Evolutionary conservation across 768 basidiomycete species (phyloP).

Genomic region (Boletus rex-veris): DNA sequence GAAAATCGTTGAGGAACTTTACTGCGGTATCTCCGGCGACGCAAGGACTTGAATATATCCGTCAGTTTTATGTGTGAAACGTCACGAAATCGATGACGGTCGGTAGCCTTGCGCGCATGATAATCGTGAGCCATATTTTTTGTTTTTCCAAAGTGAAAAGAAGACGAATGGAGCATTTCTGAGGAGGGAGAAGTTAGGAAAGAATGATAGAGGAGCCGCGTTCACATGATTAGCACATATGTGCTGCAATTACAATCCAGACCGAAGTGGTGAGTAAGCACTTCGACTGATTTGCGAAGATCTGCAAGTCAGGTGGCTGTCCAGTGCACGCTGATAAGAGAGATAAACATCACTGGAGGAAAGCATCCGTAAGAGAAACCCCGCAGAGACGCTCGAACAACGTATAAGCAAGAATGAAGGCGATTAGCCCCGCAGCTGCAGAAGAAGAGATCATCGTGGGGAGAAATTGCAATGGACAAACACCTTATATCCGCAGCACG

Average conservation of each 20-base stretch:
- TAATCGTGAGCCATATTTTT: slow-evolving; percentile 10
- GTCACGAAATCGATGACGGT: slow-evolving; percentile 15
- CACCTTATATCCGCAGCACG: too few relatives aligned
- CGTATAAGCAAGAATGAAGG: background rate
- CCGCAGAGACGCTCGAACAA: background rate
- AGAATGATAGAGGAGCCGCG: background rate
- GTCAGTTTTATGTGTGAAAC: slow-evolving; percentile 17
- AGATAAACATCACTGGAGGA: too few relatives aligned
- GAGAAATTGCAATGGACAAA: too few relatives aligned
- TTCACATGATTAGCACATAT: background rate
- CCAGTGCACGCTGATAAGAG: too few relatives aligned
- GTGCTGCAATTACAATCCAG: slow-evolving; percentile 13
- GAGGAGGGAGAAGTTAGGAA: background rate
- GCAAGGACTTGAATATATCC: slow-evolving; percentile 22
- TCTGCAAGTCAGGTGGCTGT: too few relatives aligned
- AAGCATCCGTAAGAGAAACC: too few relatives aligned
- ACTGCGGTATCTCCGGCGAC: slow-evolving; percentile 8
- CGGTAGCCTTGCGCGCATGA: slow-evolving; percentile 6
- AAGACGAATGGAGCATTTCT: slow-evolving; percentile 7
- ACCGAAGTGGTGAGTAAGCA: background rate
- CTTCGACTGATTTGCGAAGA: too few relatives aligned
- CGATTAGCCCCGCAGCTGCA: background rate
- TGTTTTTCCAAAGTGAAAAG: slow-evolving; percentile 11
- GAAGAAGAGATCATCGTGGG: background rate
- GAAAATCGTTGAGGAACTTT: slow-evolving; percentile 2